Evolutionary conservation across 495 filamentous ascomycete genomes (phyloP).

Genomic region (Penicillium bovifimosum): DNA sequence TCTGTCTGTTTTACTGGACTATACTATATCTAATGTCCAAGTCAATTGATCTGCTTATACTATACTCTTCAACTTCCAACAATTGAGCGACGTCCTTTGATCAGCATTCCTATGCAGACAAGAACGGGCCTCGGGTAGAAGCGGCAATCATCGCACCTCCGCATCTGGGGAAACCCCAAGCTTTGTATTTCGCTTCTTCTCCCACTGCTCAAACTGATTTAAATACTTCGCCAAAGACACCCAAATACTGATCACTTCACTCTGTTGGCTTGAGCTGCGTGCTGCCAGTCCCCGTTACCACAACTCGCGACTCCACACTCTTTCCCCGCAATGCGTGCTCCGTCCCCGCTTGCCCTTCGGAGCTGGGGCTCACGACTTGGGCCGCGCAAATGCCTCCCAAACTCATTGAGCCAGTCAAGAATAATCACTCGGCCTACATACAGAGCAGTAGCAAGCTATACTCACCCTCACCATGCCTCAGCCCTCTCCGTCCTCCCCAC

Average conservation of each 20-base stretch:
- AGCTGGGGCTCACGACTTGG: conserved; percentile 25
- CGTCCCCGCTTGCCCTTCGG: conserved; percentile 34
- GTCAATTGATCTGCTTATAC: not conserved
- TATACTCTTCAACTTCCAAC: not conserved
- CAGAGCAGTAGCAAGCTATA: conserved; percentile 52
- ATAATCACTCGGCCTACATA: not conserved
- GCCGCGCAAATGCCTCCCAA: conserved; percentile 9
- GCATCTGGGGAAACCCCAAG: conserved; percentile 27
- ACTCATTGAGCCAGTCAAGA: conserved; percentile 4
- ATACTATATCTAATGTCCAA: not conserved
- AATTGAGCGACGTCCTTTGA: not conserved
- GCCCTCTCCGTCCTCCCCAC: conserved; percentile 76
- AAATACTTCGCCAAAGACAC: not conserved
- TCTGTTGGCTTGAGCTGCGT: not conserved
- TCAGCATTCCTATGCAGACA: conserved; percentile 1
- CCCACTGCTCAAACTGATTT: not conserved
- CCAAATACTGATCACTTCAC: not conserved
- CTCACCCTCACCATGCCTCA: conserved; percentile 59
- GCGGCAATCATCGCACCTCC: conserved; percentile 40
- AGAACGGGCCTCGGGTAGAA: conserved; percentile 31
- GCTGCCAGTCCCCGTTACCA: not conserved
- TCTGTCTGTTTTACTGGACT: not conserved
- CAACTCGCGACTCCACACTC: not conserved
- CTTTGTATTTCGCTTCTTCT: conserved; percentile 11
- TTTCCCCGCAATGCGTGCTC: conserved; percentile 36